Conservation (phyloP, 176 grass and related monocot species). For the Saccharum spontaneum region DNA sequence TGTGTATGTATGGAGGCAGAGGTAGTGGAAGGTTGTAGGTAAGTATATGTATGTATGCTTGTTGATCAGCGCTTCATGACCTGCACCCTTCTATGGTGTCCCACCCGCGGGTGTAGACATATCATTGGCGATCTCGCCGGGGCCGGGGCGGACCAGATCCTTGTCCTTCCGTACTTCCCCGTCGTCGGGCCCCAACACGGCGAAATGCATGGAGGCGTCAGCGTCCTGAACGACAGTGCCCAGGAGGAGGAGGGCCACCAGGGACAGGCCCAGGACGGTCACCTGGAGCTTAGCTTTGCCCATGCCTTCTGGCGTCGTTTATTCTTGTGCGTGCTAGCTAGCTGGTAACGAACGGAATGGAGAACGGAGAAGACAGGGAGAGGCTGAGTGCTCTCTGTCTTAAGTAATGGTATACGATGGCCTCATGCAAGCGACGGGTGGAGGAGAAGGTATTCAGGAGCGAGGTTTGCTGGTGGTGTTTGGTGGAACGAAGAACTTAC, state of each 20-base stretch:
- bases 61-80: not conserved
- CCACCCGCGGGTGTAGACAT: constrained; percentile 15
- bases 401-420: too few species aligned
- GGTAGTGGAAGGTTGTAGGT: too few species aligned
- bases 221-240: not conserved
- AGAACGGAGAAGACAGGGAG: too few species aligned
- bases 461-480: too few species aligned
- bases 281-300: not conserved
- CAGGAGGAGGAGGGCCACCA: constrained; percentile 27
- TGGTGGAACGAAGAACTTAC: too few species aligned
- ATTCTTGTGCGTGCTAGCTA: not conserved
- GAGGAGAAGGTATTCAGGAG: too few species aligned
- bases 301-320: not conserved
- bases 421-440: too few species aligned
- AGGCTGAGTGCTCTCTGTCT: too few species aligned
- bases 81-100: not conserved
- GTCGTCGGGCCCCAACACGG: not conserved
- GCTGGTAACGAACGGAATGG: too few species aligned
- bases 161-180: not conserved
- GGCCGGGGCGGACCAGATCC: not conserved
- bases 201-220: not conserved
- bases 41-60: not conserved
- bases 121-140: not conserved
- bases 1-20: too few species aligned
- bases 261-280: not conserved